Percentiles rank a stretch among this genome's conserved stretches.
phyloP scores from a whole-genome alignment of 805 yeast species.

The Candida ulmi region DNA sequence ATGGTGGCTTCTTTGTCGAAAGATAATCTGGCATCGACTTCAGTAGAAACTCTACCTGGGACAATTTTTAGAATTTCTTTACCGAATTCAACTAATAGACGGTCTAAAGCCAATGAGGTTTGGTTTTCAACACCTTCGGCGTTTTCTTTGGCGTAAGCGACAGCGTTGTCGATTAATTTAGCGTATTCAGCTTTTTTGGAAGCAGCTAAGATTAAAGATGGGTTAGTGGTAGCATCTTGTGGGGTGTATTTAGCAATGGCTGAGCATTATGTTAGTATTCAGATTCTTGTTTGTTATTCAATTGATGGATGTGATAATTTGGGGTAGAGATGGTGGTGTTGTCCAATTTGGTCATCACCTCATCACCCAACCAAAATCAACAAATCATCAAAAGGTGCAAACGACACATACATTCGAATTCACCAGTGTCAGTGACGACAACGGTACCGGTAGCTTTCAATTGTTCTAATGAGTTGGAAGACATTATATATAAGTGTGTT shows the following conservation, averaged over 20 bases:
- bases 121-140: constrained; percentile 57
- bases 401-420: constrained; percentile 60
- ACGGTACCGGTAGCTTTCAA: constrained; percentile 93
- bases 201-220: constrained; percentile 95
- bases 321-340: no score
- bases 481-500: no score
- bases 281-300: no score
- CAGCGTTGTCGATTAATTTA: constrained; percentile 83
- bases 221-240: constrained; percentile 99
- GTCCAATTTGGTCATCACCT: neutral
- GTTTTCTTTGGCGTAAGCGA: constrained; percentile 71
- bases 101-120: constrained; percentile 82
- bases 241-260: constrained; percentile 95
- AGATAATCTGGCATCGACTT: constrained; percentile 97
- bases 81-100: constrained; percentile 94
- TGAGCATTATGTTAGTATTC: constrained; percentile 4
- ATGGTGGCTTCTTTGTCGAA: constrained; percentile 93
- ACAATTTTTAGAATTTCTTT: constrained; percentile 86
- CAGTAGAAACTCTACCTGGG: constrained; percentile 99
- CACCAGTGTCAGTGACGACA: constrained; percentile 99
- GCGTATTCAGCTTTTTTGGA: constrained; percentile 87
- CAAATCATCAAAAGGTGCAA: neutral
- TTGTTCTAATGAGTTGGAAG: constrained; percentile 74
- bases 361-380: neutral
- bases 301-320: no score